Base-by-base conservation (phyloP, 495 filamentous ascomycete genomes). In the Schizothecium vesticola region DNA sequence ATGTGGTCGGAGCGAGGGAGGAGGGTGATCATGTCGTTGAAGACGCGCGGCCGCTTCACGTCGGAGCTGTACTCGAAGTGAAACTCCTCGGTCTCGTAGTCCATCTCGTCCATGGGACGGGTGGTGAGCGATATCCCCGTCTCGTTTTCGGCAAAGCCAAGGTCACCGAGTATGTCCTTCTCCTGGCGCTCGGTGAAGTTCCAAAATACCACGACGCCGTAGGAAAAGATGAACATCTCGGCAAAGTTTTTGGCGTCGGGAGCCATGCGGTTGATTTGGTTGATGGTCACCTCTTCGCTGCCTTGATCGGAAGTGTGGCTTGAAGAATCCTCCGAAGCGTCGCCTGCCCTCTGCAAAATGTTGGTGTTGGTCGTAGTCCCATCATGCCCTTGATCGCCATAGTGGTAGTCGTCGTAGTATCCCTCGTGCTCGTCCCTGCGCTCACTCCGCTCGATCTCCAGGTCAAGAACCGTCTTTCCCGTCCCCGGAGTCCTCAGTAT, bases 21-120 rank as follows among this genome's bases (percentile, higher is more conserved):
- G 13, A 99, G 82, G 0, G 95, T 99, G 76, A 99, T 98, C 96
- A 99, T 98, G 76, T 99, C 95, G 77, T 99, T 97, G 79, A 92
- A 99, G 66, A 99, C 90, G 66, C 95, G 85, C 9, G 95, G 96
- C 25, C 93, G 86, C 56, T 92, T 88, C 26, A 94, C 92, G 61
- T 91, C 85, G 1, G 88, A 86, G 67, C 90, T 94, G 79, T 99
- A 99, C 75, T 98, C 93, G 79, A 99, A 97, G 79, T 99, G 96
- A 76, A 99, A 97, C 74, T 98, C 94, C 73, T 99, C 95, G 3
- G 92, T 98, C 81, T 99, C 95, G 73, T 96, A 97, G 72, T 99
- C 94, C 66, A 89, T 87, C 78, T 94, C 91, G 67, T 88, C 84
- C 22, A 92, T 83, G 5, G 92, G 89, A 57, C 90, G 84, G 3